phyloP scores from a whole-genome alignment of 2,329 filamentous ascomycete species.

The Phaeosphaeriaceae sp. region DNA sequence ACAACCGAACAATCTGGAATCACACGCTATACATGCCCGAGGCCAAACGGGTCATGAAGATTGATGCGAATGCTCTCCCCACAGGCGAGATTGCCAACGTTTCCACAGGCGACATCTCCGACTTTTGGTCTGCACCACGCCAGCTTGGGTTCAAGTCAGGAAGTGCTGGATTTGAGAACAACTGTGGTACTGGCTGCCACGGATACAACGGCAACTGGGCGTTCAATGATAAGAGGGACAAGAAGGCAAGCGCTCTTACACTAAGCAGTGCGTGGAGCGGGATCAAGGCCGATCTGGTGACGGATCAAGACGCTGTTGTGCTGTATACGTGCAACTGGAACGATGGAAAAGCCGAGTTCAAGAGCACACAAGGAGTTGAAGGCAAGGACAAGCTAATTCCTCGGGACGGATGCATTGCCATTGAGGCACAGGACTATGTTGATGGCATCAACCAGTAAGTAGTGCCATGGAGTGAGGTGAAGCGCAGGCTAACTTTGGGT shows the following conservation, averaged over 20 bases:
- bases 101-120: constrained; percentile 30
- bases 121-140: constrained; percentile 42
- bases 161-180: constrained; percentile 32
- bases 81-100: constrained; percentile 41
- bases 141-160: constrained; percentile 40
- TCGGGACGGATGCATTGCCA: constrained; percentile 42
- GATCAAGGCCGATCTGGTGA: constrained; percentile 40
- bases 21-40: constrained; percentile 43
- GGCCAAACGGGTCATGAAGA: constrained; percentile 33
- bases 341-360: constrained; percentile 44
- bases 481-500: constrained; percentile 22
- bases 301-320: constrained; percentile 42
- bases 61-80: constrained; percentile 38
- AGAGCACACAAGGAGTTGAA: constrained; percentile 37
- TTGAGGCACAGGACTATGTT: constrained; percentile 44
- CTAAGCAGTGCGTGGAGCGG: constrained; percentile 40
- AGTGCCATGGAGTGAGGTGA: constrained; percentile 1
- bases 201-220: constrained; percentile 45
- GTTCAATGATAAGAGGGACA: constrained; percentile 33
- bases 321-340: constrained; percentile 47
- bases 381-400: constrained; percentile 42
- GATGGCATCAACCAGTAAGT: constrained; percentile 46
- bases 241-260: constrained; percentile 31
- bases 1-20: constrained; percentile 42
- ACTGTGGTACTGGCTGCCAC: constrained; percentile 44